A percentile compares a stretch with the other conserved stretches of the same genome.
These are phyloP conservation scores for Serendipita sp. DNA, from an alignment of 768 basidiomycete genomes.

Conservation along the genomic window DNA sequence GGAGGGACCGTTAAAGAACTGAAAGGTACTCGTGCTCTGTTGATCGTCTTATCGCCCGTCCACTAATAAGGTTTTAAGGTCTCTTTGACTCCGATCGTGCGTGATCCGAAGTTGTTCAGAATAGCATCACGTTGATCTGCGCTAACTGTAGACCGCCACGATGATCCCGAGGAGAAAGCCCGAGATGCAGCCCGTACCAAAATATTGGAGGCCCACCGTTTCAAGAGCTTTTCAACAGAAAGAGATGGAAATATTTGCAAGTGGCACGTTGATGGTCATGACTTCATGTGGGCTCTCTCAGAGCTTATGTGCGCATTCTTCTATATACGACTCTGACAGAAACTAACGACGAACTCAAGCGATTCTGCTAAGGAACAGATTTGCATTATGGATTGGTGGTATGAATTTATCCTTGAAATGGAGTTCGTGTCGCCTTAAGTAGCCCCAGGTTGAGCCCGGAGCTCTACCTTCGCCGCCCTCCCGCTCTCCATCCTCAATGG, in stretches of 20 bases:
- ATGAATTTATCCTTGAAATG: neutral
- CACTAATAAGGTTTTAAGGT: neutral
- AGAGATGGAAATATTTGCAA: conserved; percentile 60
- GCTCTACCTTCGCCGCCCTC: conserved; percentile 82
- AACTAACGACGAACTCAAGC: conserved; percentile 6
- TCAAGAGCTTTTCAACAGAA: conserved; percentile 65
- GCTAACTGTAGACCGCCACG: conserved; percentile 34
- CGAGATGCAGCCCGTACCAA: conserved; percentile 54
- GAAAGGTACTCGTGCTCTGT: neutral
- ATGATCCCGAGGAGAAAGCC: conserved; percentile 53
- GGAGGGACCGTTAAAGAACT: conserved; percentile 2
- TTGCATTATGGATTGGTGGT: conserved; percentile 55
- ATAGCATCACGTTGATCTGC: neutral
- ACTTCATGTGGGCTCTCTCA: conserved; percentile 90
- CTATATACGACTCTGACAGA: conserved; percentile 40
- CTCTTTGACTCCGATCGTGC: neutral
- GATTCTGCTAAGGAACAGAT: conserved; percentile 48
- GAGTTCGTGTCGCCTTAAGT: neutral
- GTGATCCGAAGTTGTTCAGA: neutral
- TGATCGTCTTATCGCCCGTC: neutral
- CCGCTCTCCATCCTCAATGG: conserved; percentile 72
- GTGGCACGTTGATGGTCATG: conserved; percentile 92
- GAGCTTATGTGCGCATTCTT: conserved; percentile 33
- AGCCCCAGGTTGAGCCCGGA: conserved; percentile 68
- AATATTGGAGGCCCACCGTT: conserved; percentile 70